phyloP scores from a whole-genome alignment of 2,329 filamentous ascomycete species.

The Fusarium albidum region DNA sequence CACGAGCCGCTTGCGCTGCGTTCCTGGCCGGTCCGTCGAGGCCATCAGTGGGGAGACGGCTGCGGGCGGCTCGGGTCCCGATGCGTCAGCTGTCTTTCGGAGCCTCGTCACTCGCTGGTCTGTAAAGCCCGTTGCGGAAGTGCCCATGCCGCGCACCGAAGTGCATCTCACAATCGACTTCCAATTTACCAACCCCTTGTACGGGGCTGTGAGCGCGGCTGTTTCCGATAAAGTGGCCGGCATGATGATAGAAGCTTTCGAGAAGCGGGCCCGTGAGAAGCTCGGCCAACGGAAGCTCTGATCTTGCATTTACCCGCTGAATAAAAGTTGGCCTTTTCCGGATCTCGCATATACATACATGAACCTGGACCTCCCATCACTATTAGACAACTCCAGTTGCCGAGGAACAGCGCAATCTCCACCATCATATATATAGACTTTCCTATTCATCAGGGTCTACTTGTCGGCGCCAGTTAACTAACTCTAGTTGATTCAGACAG shows the following conservation, averaged over 20 bases:
- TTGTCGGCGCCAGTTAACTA: no score
- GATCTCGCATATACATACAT: background rate
- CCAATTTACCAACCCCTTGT: slow-evolving; percentile 88
- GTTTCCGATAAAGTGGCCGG: slow-evolving; percentile 85
- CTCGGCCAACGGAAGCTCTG: slow-evolving; percentile 34
- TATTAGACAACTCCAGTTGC: background rate
- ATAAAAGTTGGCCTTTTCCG: background rate
- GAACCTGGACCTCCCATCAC: background rate
- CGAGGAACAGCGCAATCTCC: background rate
- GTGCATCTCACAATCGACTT: slow-evolving; percentile 82
- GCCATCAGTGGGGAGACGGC: slow-evolving; percentile 71
- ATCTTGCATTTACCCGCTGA: background rate
- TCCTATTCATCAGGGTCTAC: no score
- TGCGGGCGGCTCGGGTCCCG: slow-evolving; percentile 52
- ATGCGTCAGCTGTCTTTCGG: slow-evolving; percentile 65
- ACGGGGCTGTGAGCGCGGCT: slow-evolving; percentile 81
- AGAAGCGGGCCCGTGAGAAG: slow-evolving; percentile 72
- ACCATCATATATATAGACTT: background rate
- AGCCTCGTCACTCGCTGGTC: slow-evolving; percentile 76
- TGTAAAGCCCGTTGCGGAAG: slow-evolving; percentile 55
- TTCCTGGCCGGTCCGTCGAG: slow-evolving; percentile 77
- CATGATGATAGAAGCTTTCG: slow-evolving; percentile 93
- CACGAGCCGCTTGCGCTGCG: slow-evolving; percentile 79
- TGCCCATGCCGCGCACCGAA: slow-evolving; percentile 60
- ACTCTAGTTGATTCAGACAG: background rate